Evolutionary conservation across 1,284 basidiomycete genomes (phyloP), one percentile per base, ranked within the genome.

Genomic region (Heimioporus retisporus): DNA sequence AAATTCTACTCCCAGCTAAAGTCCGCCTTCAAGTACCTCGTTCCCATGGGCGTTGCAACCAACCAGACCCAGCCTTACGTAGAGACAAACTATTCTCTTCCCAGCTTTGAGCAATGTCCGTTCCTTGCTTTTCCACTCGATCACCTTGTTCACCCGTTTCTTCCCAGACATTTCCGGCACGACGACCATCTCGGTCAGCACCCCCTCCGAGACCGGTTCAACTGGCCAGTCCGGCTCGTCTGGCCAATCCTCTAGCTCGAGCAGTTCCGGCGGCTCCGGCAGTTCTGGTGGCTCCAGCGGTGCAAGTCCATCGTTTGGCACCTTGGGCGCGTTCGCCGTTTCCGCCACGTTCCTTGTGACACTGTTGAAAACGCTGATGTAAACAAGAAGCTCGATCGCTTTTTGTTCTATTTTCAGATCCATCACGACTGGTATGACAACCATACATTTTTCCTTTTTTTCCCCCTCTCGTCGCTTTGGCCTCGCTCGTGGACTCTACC

Each of bases 41-140:
- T 87, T 4, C 87, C 87, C 31, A 74, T 88, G 40, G 82, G 81
- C 18, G 83, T 85, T 15, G 82, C 84, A 0, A 59, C 81, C 19
- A 88, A 88, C 70, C 77, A 77, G 53, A 82, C 82, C 0, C 80
- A 83, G 16, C 86, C 85, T 7, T 88, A 88, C 65, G 76, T 81
- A 18, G 87, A 88, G 71, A 71, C 73, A 6, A 80, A 81, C 65
- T 79, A 80, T 63, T 70, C 79, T 0, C 70, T 81, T 42, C 83
- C 84, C 6, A 76, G 75, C 11, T 88, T 87, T 69, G 73, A 76
- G 7, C 78, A 86, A 75, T 86, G 86, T 86, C 55, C 14, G 82
- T 78, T n/a, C 14, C 11, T n/a, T 19, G 35, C 21, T 6, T 46
- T 16, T 18, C 7, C 7, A 4, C 15, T 6, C 8, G 2, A 14